These are phyloP conservation scores for Ascochyta rabiei DNA, from an alignment of 2,329 filamentous ascomycete genomes.

Conservation along the genomic window DNA sequence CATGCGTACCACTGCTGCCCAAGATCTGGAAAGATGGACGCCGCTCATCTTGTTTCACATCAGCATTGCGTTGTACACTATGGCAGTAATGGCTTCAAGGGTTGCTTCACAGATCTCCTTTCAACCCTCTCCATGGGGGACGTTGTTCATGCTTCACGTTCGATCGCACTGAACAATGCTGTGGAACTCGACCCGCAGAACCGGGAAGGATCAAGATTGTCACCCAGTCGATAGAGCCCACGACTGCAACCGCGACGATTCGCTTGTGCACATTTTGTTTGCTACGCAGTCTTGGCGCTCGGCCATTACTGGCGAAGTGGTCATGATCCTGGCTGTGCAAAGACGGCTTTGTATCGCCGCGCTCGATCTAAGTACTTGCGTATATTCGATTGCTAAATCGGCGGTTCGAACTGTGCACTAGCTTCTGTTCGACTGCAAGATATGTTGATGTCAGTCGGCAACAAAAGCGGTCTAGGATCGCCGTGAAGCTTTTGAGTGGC, in stretches of 20 bases:
- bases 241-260: not conserved
- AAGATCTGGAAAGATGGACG: not conserved
- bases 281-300: not conserved
- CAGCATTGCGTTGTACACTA: not conserved
- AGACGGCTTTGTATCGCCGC: not conserved
- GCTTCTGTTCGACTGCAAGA: not conserved
- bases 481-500: not conserved
- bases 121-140: not conserved
- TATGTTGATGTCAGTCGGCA: not conserved
- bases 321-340: not conserved
- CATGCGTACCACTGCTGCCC: not conserved
- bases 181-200: not conserved
- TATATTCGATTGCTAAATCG: not conserved
- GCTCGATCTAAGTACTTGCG: not conserved
- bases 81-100: not conserved
- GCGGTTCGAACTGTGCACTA: not conserved
- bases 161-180: not conserved
- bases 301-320: not conserved
- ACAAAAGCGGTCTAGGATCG: not conserved
- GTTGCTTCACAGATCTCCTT: not conserved
- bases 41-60: not conserved
- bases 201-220: not conserved
- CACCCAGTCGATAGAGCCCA: not conserved
- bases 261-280: constrained; percentile 1
- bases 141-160: not conserved